These are phyloP conservation scores for Fusarium goolgardi DNA, from an alignment of 2,329 filamentous ascomycete genomes.

Conservation along the genomic window DNA sequence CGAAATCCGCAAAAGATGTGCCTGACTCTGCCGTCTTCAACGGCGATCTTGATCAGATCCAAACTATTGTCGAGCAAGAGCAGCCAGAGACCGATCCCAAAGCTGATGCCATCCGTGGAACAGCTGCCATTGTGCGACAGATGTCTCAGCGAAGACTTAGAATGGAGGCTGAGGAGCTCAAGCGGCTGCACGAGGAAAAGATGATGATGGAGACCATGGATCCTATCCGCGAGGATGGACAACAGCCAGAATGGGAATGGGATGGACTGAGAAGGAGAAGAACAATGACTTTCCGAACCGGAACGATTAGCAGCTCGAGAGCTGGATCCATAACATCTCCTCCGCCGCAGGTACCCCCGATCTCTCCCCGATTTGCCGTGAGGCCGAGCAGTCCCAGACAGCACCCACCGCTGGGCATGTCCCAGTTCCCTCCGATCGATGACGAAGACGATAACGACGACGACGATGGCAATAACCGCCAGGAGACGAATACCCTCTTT, in stretches of 20 bases:
- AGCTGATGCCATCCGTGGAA: constrained; percentile 92
- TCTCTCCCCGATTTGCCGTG: constrained; percentile 42
- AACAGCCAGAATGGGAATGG: constrained; percentile 79
- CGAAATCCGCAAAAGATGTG: constrained; percentile 97
- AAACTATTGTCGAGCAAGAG: constrained; percentile 93
- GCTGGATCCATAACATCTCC: constrained; percentile 46
- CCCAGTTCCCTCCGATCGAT: constrained; percentile 75
- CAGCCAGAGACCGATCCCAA: constrained; percentile 97
- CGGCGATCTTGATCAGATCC: constrained; percentile 93
- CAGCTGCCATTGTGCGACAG: constrained; percentile 86
- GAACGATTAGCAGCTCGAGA: constrained; percentile 48
- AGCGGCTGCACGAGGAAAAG: constrained; percentile 82
- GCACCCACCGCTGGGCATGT: constrained; percentile 77
- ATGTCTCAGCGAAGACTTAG: constrained; percentile 80
- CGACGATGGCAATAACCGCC: constrained; percentile 59
- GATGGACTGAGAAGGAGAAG: constrained; percentile 85
- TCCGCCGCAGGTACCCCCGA: constrained; percentile 44
- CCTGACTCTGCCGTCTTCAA: constrained; percentile 92
- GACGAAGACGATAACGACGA: constrained; percentile 66
- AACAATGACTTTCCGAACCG: constrained; percentile 58
- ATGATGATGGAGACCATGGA: constrained; percentile 74
- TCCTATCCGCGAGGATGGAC: constrained; percentile 78
- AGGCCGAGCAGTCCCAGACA: constrained; percentile 45
- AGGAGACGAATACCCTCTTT: constrained; percentile 61
- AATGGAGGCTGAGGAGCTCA: constrained; percentile 83